Evolutionary conservation across 2,329 filamentous ascomycete species (phyloP).

Genomic region (Hypoxylon sp.): DNA sequence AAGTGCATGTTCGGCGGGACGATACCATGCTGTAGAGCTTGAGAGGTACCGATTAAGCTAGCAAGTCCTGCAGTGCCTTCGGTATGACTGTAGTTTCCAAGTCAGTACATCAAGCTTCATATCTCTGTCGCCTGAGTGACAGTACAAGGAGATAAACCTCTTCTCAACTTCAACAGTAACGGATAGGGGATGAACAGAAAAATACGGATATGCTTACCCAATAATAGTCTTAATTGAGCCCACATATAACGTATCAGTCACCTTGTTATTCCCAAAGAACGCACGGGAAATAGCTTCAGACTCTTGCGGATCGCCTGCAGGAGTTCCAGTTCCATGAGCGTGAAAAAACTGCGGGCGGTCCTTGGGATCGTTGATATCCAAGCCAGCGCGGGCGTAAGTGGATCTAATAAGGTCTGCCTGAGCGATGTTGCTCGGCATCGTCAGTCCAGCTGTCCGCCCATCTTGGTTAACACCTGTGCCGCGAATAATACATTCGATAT

Average conservation of each 20-base stretch:
- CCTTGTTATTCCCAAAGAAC: slow-evolving; percentile 22
- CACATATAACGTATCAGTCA: too few relatives aligned
- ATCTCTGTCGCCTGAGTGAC: too few relatives aligned
- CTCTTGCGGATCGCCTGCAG: slow-evolving; percentile 45
- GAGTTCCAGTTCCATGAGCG: slow-evolving; percentile 48
- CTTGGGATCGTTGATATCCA: slow-evolving; percentile 17
- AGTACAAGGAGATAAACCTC: too few relatives aligned
- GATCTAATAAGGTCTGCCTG: slow-evolving; percentile 42
- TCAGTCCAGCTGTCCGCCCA: slow-evolving; percentile 40
- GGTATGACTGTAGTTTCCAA: slow-evolving; percentile 10
- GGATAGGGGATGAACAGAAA: too few relatives aligned
- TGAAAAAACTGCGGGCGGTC: slow-evolving; percentile 45
- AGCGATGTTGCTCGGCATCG: slow-evolving; percentile 35
- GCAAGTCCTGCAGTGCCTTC: slow-evolving; percentile 23
- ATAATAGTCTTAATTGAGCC: too few relatives aligned
- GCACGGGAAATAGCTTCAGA: slow-evolving; percentile 40
- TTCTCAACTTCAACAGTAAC: too few relatives aligned
- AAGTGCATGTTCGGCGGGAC: slow-evolving; percentile 7
- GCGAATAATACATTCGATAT: slow-evolving; percentile 45
- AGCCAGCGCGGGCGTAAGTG: slow-evolving; percentile 37
- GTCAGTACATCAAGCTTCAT: too few relatives aligned
- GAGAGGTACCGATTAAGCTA: background rate
- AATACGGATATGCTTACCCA: too few relatives aligned
- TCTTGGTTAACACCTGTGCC: slow-evolving; percentile 44
- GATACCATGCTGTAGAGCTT: slow-evolving; percentile 6